Base-by-base conservation (phyloP, 805 yeast genomes). In the Candida odintsovae region DNA sequence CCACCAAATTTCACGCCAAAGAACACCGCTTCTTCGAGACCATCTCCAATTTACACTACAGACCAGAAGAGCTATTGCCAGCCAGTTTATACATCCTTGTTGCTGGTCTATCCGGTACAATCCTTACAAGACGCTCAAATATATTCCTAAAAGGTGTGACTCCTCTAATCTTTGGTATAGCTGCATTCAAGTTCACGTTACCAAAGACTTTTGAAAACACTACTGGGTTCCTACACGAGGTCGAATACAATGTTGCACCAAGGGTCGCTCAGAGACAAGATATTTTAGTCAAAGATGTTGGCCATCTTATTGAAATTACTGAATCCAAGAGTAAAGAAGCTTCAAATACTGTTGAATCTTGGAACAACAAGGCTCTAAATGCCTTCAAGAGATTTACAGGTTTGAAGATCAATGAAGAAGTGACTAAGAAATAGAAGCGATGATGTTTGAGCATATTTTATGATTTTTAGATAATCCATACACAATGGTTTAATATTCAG, bases 201-300 rank as follows among this genome's bases (percentile, higher is more conserved):
- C 96, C 96, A 16, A 66, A 73, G 43, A 89, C 96, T 0, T 86
- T 77, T 56, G 57, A 59, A 38, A 86, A 84, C 62, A 78, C 87
- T 9, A 66, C 75, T 13, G 63, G 67, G 7, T 78, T 82, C 56
- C 66, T 76, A 3, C 81, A 87, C 79, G 66, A 69, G 45, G 69
- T 78, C 50, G 94, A 89, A 63, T 67, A 78, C 59, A 65, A 73
- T 22, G 69, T 73, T 45, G 64, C 82, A 39, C 95, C 95, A 6
- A 71, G 69, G 36, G 62, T 88, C 31, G 88, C 90, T 13, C 62
- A 73, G 40, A 76, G 76, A 46, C 95, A 88, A 61, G 72, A 75
- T 33, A 58, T 63, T 38, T 68, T 81, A 15, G 69, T 71, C 33
- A 63, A 66, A 35, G 68, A 70, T 41, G 75, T 85, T 7, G 75